Percentiles rank a stretch among this genome's conserved stretches.
These are phyloP conservation scores for Macrophomina pseudophaseolina DNA, from an alignment of 2,329 filamentous ascomycete genomes.

Conservation along the genomic window DNA sequence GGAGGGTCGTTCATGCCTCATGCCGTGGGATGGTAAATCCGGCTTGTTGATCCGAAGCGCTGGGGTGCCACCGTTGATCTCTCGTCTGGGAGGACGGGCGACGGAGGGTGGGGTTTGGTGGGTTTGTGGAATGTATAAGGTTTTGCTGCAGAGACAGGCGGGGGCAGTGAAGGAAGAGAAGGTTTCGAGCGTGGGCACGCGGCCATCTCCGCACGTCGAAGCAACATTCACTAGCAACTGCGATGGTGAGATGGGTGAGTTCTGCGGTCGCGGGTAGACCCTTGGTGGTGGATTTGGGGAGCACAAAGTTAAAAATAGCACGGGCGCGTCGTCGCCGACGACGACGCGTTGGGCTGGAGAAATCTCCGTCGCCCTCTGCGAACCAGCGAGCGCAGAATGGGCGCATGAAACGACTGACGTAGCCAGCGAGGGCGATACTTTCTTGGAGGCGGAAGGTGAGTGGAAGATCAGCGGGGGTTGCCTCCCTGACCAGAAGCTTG, in stretches of 20 bases:
- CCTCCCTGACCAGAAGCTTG: conserved; percentile 33
- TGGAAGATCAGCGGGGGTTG: background rate
- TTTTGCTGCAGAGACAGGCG: conserved; percentile 40
- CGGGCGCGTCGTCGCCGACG: background rate
- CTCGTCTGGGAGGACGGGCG: too few relatives aligned
- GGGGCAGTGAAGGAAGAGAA: conserved; percentile 35
- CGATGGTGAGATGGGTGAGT: too few relatives aligned
- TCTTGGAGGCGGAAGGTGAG: background rate
- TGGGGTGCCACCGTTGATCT: too few relatives aligned
- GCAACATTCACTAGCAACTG: too few relatives aligned
- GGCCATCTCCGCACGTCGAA: too few relatives aligned
- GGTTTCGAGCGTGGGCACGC: too few relatives aligned
- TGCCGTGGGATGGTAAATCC: too few relatives aligned
- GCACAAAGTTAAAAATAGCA: background rate
- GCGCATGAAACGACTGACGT: background rate
- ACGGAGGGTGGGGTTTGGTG: too few relatives aligned
- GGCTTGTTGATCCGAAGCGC: too few relatives aligned
- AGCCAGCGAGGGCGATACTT: background rate
- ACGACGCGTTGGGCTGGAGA: background rate
- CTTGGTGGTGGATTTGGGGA: background rate
- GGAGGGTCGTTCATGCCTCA: too few relatives aligned
- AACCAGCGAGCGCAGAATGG: background rate
- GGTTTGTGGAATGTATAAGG: too few relatives aligned
- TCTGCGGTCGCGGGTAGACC: conserved; percentile 50
- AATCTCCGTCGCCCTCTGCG: background rate